These are phyloP conservation scores for Roridomyces roridus DNA, from an alignment of 768 basidiomycete genomes.

Conservation along the genomic window DNA sequence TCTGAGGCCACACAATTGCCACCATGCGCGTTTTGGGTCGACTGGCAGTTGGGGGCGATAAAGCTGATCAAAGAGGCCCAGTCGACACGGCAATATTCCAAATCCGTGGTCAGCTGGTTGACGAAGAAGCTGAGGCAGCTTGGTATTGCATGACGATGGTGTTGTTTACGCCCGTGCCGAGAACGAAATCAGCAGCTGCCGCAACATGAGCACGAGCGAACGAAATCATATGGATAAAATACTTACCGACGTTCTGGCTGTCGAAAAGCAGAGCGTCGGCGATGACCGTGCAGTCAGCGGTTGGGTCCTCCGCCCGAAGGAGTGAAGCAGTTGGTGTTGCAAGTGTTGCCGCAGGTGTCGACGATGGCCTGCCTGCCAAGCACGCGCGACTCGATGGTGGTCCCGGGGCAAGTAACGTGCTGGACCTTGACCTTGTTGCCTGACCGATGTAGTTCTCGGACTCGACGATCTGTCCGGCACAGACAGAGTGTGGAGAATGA, in stretches of 20 bases:
- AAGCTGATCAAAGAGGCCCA: conserved; percentile 49
- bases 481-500: conserved; percentile 17
- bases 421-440: conserved; percentile 49
- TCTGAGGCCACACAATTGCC: conserved; percentile 54
- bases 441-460: conserved; percentile 45
- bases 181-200: conserved; percentile 38
- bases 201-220: neutral
- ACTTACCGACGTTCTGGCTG: conserved; percentile 49
- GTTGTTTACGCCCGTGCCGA: conserved; percentile 41
- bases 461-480: conserved; percentile 29
- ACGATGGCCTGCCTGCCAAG: conserved; percentile 32
- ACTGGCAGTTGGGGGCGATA: conserved; percentile 53
- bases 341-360: conserved; percentile 49
- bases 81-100: conserved; percentile 53
- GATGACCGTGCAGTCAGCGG: conserved; percentile 55
- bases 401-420: conserved; percentile 38
- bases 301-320: conserved; percentile 54
- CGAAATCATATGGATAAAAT: neutral
- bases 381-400: conserved; percentile 4
- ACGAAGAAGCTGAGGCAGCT: conserved; percentile 55
- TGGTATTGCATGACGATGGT: conserved; percentile 46
- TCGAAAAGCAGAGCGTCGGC: conserved; percentile 54
- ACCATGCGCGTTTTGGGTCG: conserved; percentile 56
- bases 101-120: conserved; percentile 46
- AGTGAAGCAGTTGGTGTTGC: conserved; percentile 53